phyloP scores from a whole-genome alignment of 2,329 filamentous ascomycete genomes.

The Fusarium sp. region DNA sequence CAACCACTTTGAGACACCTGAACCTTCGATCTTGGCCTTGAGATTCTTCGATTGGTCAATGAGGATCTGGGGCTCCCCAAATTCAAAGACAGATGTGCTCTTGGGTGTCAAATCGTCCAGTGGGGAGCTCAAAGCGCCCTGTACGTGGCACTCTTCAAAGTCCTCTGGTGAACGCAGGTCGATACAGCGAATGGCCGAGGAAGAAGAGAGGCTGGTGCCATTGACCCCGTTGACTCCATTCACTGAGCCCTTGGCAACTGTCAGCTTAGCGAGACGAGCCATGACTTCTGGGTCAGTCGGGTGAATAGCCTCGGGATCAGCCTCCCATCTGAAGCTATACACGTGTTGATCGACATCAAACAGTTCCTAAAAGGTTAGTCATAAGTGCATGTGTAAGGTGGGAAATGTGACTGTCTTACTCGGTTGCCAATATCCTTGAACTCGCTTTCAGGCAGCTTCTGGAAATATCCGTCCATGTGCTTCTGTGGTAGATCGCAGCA shows the following conservation, averaged over 20 bases:
- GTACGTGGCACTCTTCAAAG: not conserved
- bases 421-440: conserved; percentile 1
- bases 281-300: not conserved
- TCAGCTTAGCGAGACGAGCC: not conserved
- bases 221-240: not conserved
- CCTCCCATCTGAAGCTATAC: conserved; percentile 5
- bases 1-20: not conserved
- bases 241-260: not conserved
- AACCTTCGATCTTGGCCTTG: not conserved
- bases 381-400: not conserved
- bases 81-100: not conserved
- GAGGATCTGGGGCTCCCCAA: not conserved
- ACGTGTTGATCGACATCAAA: conserved; percentile 5
- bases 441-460: not conserved
- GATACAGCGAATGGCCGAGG: not conserved
- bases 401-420: not conserved
- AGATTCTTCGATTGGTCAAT: conserved; percentile 1
- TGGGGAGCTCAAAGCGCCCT: not conserved
- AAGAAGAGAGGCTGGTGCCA: not conserved
- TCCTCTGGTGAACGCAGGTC: not conserved
- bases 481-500: conserved; percentile 5
- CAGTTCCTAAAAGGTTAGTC: not conserved
- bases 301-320: not conserved
- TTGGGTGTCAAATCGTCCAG: not conserved
- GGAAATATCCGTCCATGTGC: conserved; percentile 1